A percentile compares a stretch with the other conserved stretches of the same genome.
These are phyloP conservation scores for Phytophthora ramorum DNA, from an alignment of 352 stramenopile genomes.

Conservation along the genomic window DNA sequence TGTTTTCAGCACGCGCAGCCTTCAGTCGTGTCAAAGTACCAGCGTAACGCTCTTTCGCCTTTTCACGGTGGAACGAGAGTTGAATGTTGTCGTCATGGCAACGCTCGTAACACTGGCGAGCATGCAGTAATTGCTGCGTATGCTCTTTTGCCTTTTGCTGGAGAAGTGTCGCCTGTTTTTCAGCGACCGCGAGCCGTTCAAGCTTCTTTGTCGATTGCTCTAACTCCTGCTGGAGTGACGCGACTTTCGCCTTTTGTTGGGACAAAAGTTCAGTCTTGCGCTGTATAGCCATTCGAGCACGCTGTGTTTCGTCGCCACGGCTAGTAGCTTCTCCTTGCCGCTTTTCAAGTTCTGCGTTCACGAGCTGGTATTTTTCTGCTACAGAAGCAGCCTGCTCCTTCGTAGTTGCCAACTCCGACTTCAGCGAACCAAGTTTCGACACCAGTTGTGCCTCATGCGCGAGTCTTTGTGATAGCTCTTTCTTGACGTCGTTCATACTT, in stretches of 20 bases:
- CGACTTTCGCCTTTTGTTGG: constrained; percentile 46
- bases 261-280: constrained; percentile 59
- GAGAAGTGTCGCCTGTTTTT: constrained; percentile 35
- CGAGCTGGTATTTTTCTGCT: constrained; percentile 42
- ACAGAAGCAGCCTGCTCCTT: constrained; percentile 42
- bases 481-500: constrained; percentile 44
- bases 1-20: constrained; percentile 43
- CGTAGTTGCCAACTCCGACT: constrained; percentile 36
- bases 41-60: constrained; percentile 35
- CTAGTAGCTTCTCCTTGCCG: constrained; percentile 26
- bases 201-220: constrained; percentile 32
- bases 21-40: constrained; percentile 43
- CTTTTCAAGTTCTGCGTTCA: constrained; percentile 40
- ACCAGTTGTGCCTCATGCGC: constrained; percentile 32
- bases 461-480: constrained; percentile 44
- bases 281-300: constrained; percentile 45
- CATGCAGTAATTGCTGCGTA: constrained; percentile 38
- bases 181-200: constrained; percentile 24
- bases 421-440: constrained; percentile 33
- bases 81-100: constrained; percentile 46
- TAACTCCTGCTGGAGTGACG: constrained; percentile 37
- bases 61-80: constrained; percentile 42
- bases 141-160: constrained; percentile 57
- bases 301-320: constrained; percentile 36
- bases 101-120: constrained; percentile 39